phyloP scores from a whole-genome alignment of 106 monocot genomes.

The Platanthera zijinensis region DNA sequence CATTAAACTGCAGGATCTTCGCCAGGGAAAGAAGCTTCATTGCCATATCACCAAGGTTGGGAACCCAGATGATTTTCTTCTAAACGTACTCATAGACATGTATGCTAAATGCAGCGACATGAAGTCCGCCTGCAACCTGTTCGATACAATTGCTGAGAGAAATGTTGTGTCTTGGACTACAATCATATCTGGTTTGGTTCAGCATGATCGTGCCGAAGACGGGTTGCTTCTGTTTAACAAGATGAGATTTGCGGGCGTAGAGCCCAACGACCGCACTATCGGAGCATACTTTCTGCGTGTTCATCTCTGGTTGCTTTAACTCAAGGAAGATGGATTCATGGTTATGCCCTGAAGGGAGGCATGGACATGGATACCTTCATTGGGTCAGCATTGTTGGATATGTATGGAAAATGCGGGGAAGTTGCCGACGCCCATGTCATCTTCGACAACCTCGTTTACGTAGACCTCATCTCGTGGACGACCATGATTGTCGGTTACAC shows the following conservation, averaged over 20 bases:
- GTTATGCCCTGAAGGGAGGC: slow-evolving; percentile 30
- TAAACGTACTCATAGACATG: slow-evolving; percentile 45
- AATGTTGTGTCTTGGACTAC: slow-evolving; percentile 60
- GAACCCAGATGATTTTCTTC: slow-evolving; percentile 35
- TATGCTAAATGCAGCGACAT: slow-evolving; percentile 47
- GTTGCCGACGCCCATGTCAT: slow-evolving; percentile 28
- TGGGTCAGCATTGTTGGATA: slow-evolving; percentile 39
- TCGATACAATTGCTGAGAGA: slow-evolving; percentile 25
- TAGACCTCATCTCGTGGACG: slow-evolving; percentile 46
- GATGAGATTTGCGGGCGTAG: slow-evolving; percentile 25
- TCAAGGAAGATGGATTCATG: slow-evolving; percentile 65
- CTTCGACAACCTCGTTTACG: slow-evolving; percentile 23
- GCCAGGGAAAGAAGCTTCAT: slow-evolving; percentile 45
- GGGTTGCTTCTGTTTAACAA: slow-evolving; percentile 44
- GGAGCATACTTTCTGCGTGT: slow-evolving; percentile 35
- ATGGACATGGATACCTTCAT: slow-evolving; percentile 27
- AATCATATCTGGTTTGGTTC: slow-evolving; percentile 41
- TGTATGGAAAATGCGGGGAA: slow-evolving; percentile 56
- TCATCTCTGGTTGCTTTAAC: slow-evolving; percentile 25
- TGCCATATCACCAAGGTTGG: slow-evolving; percentile 33
- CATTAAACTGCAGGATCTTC: slow-evolving; percentile 20
- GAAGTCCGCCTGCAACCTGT: slow-evolving; percentile 20
- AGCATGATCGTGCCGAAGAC: slow-evolving; percentile 27
- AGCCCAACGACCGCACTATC: slow-evolving; percentile 33
- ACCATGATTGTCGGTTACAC: slow-evolving; percentile 58